A percentile compares a stretch with the other conserved stretches of the same genome.
Conservation (phyloP, 345 rosid species). For the Stellera chamaejasme region DNA sequence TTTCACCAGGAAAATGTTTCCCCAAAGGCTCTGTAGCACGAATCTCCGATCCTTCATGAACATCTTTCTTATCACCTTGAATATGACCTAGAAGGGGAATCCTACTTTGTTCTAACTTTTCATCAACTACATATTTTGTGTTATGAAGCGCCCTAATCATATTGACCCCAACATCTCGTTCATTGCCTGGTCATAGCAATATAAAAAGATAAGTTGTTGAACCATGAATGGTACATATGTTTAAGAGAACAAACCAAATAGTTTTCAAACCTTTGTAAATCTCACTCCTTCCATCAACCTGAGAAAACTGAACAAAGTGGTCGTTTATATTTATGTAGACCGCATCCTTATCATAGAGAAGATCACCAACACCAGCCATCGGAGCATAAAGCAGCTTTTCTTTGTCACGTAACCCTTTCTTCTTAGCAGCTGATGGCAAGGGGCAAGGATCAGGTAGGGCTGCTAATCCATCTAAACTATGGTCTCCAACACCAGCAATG, state of each 20-base stretch:
- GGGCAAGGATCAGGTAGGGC: constrained; percentile 92
- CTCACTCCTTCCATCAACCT: constrained; percentile 51
- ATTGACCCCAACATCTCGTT: constrained; percentile 68
- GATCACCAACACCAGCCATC: constrained; percentile 96
- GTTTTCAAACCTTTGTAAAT: constrained; percentile 50
- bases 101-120: constrained; percentile 71
- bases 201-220: neutral
- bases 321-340: constrained; percentile 91
- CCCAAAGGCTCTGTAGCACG: constrained; percentile 32
- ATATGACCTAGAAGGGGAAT: constrained; percentile 56
- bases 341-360: constrained; percentile 93
- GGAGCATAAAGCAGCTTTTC: constrained; percentile 95
- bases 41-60: constrained; percentile 16
- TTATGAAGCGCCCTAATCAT: constrained; percentile 81
- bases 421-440: constrained; percentile 84
- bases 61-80: constrained; percentile 24
- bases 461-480: constrained; percentile 65
- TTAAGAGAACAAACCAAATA: neutral
- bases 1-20: constrained; percentile 22
- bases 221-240: neutral
- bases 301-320: constrained; percentile 82
- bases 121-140: constrained; percentile 76
- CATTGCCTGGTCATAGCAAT: constrained; percentile 45
- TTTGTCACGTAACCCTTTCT: constrained; percentile 81
- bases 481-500: constrained; percentile 98